A percentile compares a stretch with the other conserved stretches of the same genome.
These are phyloP conservation scores for Clonostachys sp. DNA, from an alignment of 2,329 filamentous ascomycete genomes.

Conservation along the genomic window DNA sequence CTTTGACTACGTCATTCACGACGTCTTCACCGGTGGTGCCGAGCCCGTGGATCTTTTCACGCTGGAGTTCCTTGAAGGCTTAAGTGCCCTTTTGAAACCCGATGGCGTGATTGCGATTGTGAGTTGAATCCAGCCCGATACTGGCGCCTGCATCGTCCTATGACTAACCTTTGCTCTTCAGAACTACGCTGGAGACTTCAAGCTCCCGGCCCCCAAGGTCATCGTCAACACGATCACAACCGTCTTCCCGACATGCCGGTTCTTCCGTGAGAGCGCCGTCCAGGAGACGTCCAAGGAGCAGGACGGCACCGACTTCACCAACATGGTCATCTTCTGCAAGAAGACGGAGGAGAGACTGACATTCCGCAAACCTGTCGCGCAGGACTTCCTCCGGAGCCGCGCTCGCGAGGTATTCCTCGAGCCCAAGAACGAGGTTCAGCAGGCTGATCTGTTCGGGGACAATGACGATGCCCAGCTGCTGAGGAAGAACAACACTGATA, in stretches of 20 bases:
- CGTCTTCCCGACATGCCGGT: conserved; percentile 84
- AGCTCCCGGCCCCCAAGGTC: conserved; percentile 69
- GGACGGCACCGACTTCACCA: conserved; percentile 71
- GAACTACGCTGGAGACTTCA: conserved; percentile 93
- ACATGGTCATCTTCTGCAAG: conserved; percentile 93
- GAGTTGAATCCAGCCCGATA: conserved; percentile 25
- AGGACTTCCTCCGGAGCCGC: conserved; percentile 69
- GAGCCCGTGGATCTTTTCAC: conserved; percentile 90
- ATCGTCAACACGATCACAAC: conserved; percentile 77
- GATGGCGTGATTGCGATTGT: conserved; percentile 86
- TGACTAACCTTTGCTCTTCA: conserved; percentile 23
- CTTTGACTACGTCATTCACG: conserved; percentile 94
- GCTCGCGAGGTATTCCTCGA: conserved; percentile 66
- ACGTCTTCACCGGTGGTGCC: conserved; percentile 95
- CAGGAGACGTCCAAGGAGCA: conserved; percentile 40
- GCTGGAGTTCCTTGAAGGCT: conserved; percentile 69
- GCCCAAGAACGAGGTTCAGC: conserved; percentile 66
- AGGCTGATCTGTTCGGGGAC: conserved; percentile 34
- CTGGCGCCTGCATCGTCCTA: background rate
- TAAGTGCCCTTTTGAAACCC: conserved; percentile 67
- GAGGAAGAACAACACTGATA: conserved; percentile 56
- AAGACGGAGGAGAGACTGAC: conserved; percentile 49
- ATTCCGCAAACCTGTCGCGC: conserved; percentile 61
- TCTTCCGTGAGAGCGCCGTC: conserved; percentile 74
- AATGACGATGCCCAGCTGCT: conserved; percentile 41